Evolutionary conservation across 805 yeast species (phyloP).

Genomic region (Yamadazyma endophytica): DNA sequence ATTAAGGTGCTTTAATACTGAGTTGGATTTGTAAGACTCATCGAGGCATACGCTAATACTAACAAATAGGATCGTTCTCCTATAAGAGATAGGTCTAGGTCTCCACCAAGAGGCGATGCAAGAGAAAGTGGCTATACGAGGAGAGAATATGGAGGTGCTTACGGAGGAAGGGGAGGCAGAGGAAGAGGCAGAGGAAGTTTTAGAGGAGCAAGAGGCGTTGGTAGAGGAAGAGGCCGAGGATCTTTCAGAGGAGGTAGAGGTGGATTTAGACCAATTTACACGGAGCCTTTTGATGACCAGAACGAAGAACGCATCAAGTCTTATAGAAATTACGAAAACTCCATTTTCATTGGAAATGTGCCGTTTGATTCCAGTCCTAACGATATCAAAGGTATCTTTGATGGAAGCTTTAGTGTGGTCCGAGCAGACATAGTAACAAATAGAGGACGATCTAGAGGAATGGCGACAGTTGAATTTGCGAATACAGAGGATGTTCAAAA

Average conservation of each 20-base stretch:
- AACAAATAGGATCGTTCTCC: conserved; percentile 29
- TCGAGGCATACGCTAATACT: conserved; percentile 13
- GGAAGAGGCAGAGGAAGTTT: conserved; percentile 1
- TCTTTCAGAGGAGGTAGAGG: conserved; percentile 1
- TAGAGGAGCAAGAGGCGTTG: conserved; percentile 11
- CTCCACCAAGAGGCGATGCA: conserved; percentile 9
- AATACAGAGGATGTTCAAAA: conserved; percentile 58
- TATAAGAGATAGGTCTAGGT: conserved; percentile 30
- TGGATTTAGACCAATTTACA: no score
- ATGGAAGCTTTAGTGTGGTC: conserved; percentile 48
- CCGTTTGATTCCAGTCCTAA: conserved; percentile 60
- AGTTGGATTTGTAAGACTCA: no score
- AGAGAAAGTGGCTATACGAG: conserved; percentile 19
- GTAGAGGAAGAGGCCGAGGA: conserved; percentile 15
- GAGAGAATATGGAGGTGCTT: conserved; percentile 15
- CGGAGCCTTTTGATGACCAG: conserved; percentile 21
- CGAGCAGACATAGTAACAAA: conserved; percentile 80
- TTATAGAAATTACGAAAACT: conserved; percentile 60
- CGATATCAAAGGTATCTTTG: conserved; percentile 58
- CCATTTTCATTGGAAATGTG: conserved; percentile 70
- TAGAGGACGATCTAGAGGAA: conserved; percentile 80
- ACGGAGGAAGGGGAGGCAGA: conserved; percentile 14
- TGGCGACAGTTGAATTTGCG: conserved; percentile 86
- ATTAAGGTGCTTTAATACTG: neutral
- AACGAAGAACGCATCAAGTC: conserved; percentile 29